phyloP scores from a whole-genome alignment of 2,329 filamentous ascomycete species.

The Fusarium annulatum region DNA sequence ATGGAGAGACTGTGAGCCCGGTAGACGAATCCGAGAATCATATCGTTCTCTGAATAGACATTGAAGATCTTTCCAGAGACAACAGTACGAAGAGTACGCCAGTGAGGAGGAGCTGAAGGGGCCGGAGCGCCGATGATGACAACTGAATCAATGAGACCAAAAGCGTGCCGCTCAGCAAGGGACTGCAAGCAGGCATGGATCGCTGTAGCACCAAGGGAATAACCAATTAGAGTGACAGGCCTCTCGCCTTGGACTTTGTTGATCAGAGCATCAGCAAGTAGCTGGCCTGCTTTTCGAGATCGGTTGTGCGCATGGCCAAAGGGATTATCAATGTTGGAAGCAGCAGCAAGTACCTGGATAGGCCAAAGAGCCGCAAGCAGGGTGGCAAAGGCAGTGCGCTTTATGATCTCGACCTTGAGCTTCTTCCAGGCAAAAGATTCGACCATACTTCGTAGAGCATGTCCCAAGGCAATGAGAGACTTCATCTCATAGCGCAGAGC shows the following conservation, averaged over 20 bases:
- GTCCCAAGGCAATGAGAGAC: constrained; percentile 79
- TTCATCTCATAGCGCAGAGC: constrained; percentile 86
- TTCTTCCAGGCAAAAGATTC: constrained; percentile 79
- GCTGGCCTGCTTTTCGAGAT: constrained; percentile 81
- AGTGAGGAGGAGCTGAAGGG: constrained; percentile 76
- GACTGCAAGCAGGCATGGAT: constrained; percentile 84
- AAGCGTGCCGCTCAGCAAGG: constrained; percentile 81
- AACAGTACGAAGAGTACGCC: constrained; percentile 80
- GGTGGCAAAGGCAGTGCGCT: constrained; percentile 75
- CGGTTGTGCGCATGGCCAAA: constrained; percentile 81
- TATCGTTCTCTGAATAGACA: constrained; percentile 88
- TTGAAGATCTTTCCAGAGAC: constrained; percentile 88
- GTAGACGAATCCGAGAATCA: constrained; percentile 88
- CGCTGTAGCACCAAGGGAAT: constrained; percentile 82
- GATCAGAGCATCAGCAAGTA: constrained; percentile 84
- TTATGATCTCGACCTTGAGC: constrained; percentile 79
- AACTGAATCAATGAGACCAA: constrained; percentile 85
- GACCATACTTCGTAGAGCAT: constrained; percentile 77
- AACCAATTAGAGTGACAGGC: constrained; percentile 83
- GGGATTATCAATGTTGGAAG: constrained; percentile 80
- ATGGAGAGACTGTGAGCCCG: constrained; percentile 84
- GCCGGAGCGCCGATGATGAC: constrained; percentile 85
- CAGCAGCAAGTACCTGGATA: constrained; percentile 72
- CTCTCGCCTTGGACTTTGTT: constrained; percentile 85
- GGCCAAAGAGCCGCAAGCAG: constrained; percentile 78